Percentiles rank a stretch among this genome's conserved stretches.
phyloP scores from a whole-genome alignment of 1,139 yeast genomes.

The Taphrina flavorubra region DNA sequence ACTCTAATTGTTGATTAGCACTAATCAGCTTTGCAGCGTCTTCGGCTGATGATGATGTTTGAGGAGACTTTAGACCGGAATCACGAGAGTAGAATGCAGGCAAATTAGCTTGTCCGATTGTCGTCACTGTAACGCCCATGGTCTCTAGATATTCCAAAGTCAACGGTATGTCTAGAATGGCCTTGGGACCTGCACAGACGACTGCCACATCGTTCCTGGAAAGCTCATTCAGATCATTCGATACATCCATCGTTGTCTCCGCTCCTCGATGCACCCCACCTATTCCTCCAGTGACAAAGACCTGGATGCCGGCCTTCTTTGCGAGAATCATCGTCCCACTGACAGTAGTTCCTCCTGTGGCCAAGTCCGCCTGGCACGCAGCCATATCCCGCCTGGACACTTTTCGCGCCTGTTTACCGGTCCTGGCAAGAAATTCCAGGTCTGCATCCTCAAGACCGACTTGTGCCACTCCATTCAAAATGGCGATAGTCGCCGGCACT shows the following conservation, averaged over 20 bases:
- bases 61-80: conserved; percentile 66
- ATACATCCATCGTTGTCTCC: conserved; percentile 74
- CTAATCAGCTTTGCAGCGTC: conserved; percentile 45
- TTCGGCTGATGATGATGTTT: conserved; percentile 10
- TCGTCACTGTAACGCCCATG: conserved; percentile 69
- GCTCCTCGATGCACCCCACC: conserved; percentile 92
- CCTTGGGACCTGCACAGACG: conserved; percentile 90
- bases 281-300: conserved; percentile 91
- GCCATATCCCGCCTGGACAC: conserved; percentile 85
- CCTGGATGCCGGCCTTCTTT: conserved; percentile 73
- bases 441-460: conserved; percentile 62
- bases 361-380: conserved; percentile 63
- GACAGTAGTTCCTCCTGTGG: conserved; percentile 86
- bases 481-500: conserved; percentile 85
- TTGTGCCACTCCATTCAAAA: conserved; percentile 69
- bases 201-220: conserved; percentile 84
- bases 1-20: conserved; percentile 60
- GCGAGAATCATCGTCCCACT: conserved; percentile 89
- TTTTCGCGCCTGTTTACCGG: conserved; percentile 54
- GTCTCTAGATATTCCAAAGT: conserved; percentile 89
- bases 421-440: conserved; percentile 46
- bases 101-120: conserved; percentile 56
- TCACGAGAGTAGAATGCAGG: conserved; percentile 86
- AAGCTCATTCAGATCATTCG: conserved; percentile 86
- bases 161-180: conserved; percentile 76